Evolutionary conservation across 345 rosid genomes (phyloP).

Genomic region (Ceriops tagal): DNA sequence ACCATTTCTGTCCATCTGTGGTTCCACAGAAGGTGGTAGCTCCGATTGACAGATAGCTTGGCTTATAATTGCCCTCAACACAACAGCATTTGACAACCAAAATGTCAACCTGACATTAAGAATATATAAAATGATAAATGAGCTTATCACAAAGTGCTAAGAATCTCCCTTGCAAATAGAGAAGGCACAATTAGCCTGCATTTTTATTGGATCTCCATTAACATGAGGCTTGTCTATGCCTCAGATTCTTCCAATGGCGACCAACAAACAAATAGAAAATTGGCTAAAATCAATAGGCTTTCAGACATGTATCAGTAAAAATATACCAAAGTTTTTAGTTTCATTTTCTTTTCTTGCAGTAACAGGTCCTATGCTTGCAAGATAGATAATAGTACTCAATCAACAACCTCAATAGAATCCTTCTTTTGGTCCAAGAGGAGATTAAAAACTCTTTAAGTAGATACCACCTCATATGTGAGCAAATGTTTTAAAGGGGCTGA

Average conservation of each 20-base stretch:
- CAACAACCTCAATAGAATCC: not conserved
- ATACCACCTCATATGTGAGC: not conserved
- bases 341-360: too few species aligned
- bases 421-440: not conserved
- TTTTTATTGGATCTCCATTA: too few species aligned
- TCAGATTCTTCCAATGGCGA: too few species aligned
- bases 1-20: conserved; percentile 30
- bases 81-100: conserved; percentile 86
- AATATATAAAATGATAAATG: not conserved
- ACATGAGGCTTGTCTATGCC: too few species aligned
- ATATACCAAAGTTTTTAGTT: too few species aligned
- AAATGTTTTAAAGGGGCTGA: not conserved
- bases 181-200: not conserved
- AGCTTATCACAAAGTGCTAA: conserved; percentile 5
- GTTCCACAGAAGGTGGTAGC: conserved; percentile 33
- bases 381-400: not conserved
- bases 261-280: too few species aligned
- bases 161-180: not conserved
- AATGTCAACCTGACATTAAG: conserved; percentile 67
- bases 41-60: conserved; percentile 38
- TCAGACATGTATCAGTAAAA: too few species aligned
- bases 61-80: conserved; percentile 65
- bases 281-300: too few species aligned
- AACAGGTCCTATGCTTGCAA: not conserved
- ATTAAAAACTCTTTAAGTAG: not conserved